Conservation (phyloP, 2,329 filamentous ascomycete genomes). For the Fusarium austroafricanum region DNA sequence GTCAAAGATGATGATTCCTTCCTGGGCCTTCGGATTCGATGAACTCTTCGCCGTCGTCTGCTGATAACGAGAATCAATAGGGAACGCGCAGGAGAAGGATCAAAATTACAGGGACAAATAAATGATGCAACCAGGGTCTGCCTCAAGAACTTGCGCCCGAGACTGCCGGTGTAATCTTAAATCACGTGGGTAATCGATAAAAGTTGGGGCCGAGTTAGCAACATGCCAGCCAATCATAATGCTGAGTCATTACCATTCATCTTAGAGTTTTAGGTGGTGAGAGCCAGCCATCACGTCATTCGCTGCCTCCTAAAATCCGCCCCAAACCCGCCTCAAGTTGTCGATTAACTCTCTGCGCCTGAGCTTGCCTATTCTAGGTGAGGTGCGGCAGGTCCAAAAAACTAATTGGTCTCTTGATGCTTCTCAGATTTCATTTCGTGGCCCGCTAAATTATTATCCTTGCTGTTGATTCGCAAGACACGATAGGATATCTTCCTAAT, state of each 20-base stretch:
- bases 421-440: conserved; percentile 2
- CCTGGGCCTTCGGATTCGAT: background rate
- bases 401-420: conserved; percentile 8
- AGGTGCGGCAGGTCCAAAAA: background rate
- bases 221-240: conserved; percentile 23
- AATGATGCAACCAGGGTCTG: conserved; percentile 46
- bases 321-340: background rate
- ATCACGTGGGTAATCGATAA: conserved; percentile 23
- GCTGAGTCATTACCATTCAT: conserved; percentile 8
- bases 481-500: conserved; percentile 4
- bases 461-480: conserved; percentile 8
- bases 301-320: background rate
- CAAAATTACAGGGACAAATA: conserved; percentile 29
- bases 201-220: background rate
- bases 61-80: conserved; percentile 12
- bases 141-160: conserved; percentile 30
- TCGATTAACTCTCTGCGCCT: conserved; percentile 7
- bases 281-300: conserved; percentile 37
- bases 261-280: background rate
- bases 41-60: background rate
- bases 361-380: conserved; percentile 12
- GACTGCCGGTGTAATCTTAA: conserved; percentile 34
- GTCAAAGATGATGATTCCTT: conserved; percentile 12
- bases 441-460: conserved; percentile 17
- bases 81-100: conserved; percentile 22